These are phyloP conservation scores for Fagus sylvatica DNA, from an alignment of 306 rosid species.

Conservation along the genomic window DNA sequence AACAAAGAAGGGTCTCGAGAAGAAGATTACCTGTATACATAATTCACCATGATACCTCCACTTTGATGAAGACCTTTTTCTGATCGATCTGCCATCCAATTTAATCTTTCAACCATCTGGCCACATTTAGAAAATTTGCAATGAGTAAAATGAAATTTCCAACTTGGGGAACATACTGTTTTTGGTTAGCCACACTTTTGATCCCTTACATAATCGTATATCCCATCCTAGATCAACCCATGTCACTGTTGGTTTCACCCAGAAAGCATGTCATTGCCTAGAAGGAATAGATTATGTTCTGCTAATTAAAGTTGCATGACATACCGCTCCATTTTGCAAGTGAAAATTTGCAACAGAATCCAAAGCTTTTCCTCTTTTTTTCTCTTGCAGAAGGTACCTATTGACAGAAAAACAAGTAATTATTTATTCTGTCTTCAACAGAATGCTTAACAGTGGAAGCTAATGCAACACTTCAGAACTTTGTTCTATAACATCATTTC, in stretches of 20 bases:
- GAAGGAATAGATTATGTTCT: constrained; percentile 16
- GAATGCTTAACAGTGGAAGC: constrained; percentile 2
- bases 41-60: constrained; percentile 95
- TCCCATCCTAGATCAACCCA: neutral
- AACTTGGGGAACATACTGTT: neutral
- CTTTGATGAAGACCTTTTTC: constrained; percentile 82
- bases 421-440: neutral
- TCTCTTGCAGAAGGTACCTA: constrained; percentile 93
- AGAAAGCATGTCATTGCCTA: constrained; percentile 20
- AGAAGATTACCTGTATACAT: constrained; percentile 69
- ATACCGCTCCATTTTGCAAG: constrained; percentile 97
- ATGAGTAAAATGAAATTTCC: neutral
- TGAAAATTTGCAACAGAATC: constrained; percentile 96
- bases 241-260: constrained; percentile 23
- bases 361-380: constrained; percentile 95
- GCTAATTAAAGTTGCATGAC: constrained; percentile 26
- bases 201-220: neutral
- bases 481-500: constrained; percentile 6
- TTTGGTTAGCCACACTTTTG: neutral
- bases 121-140: constrained; percentile 29
- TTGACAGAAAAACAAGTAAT: constrained; percentile 17
- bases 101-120: constrained; percentile 86
- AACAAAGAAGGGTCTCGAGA: constrained; percentile 14
- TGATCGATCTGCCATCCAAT: constrained; percentile 92
- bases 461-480: constrained; percentile 13